phyloP scores from a whole-genome alignment of 495 filamentous ascomycete species.

The Talaromyces adpressus region DNA sequence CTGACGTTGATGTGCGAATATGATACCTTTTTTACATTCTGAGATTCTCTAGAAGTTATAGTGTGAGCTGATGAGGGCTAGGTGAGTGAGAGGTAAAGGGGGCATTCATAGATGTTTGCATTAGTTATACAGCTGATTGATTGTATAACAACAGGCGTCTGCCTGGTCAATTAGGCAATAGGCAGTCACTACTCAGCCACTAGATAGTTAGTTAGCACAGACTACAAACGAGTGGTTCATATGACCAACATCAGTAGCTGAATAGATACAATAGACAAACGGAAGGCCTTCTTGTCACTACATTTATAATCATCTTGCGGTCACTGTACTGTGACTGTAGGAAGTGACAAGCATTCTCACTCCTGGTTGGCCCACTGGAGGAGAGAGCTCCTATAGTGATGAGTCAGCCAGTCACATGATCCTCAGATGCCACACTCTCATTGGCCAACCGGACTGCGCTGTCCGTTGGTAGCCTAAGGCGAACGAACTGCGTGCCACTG shows the following conservation, averaged over 20 bases:
- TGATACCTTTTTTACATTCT: not conserved
- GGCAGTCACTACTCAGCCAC: not conserved
- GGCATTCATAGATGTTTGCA: not conserved
- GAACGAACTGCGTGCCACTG: not conserved
- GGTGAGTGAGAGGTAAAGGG: not conserved
- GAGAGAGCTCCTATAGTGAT: not conserved
- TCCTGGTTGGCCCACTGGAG: not conserved
- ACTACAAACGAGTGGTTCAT: not conserved
- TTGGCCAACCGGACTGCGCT: not conserved
- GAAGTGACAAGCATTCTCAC: not conserved
- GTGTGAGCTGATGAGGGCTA: not conserved
- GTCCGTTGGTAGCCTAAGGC: not conserved
- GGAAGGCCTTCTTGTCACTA: too few species aligned
- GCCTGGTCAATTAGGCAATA: not conserved
- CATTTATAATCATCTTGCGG: too few species aligned
- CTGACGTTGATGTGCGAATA: not conserved
- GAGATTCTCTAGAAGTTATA: not conserved
- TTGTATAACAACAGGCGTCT: not conserved
- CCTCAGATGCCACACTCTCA: not conserved
- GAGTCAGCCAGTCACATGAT: slow-evolving; percentile 6
- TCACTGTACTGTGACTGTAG: too few species aligned
- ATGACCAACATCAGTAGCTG: not conserved
- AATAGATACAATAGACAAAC: not conserved
- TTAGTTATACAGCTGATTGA: not conserved
- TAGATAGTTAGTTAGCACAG: not conserved